Base-by-base conservation (phyloP, 2,329 filamentous ascomycete species). In the Allantophomopsis cytisporea region DNA sequence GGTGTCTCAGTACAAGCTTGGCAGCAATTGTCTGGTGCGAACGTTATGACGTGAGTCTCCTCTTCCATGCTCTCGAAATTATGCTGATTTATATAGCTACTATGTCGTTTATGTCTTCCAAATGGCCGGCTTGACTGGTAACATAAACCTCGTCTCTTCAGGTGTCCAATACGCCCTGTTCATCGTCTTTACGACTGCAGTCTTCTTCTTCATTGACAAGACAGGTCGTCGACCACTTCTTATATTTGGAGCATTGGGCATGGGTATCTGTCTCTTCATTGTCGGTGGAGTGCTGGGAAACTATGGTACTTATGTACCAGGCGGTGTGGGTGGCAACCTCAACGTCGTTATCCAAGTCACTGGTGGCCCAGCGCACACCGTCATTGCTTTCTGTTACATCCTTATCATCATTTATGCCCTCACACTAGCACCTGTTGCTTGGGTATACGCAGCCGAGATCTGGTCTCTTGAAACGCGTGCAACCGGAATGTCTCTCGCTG, bases 401-500 rank as follows among this genome's bases (percentile, higher is more conserved):
- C 65, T 80, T 42, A 72, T 79, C 49, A 65, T 78, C 47, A 62
- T 76, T 45, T 80, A 80, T 51, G 69, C 72, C 1, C 60, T 78
- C n/a, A 80, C 74, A 0, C 64, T 76, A 14, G 76, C 73, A 0
- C 74, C 75, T 1, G 70, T 77, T 3, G 72, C 68, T 39, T 80
- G 76, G 76, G 68, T 80, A 35, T 81, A 82, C 47, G 70, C 72
- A 0, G 71, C 73, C 13, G 77, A 82, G 54, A 69, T 78, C 2
- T 79, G 71, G 68, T 73, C 71, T 1, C 61, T 78, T 2, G 70
- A 73, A 43, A 74, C 71, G 0, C 67, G 75, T 28, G 73, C 73
- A 2, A 70, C 64, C 2, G 73, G 73, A 15, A 76, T 78, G 62
- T 66, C 67, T 16, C 58, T 78, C 33, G 63, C 73, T 0, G 67